These are phyloP conservation scores for Ophiostoma himal-ulmi DNA, from an alignment of 2,329 filamentous ascomycete genomes.

Conservation along the genomic window DNA sequence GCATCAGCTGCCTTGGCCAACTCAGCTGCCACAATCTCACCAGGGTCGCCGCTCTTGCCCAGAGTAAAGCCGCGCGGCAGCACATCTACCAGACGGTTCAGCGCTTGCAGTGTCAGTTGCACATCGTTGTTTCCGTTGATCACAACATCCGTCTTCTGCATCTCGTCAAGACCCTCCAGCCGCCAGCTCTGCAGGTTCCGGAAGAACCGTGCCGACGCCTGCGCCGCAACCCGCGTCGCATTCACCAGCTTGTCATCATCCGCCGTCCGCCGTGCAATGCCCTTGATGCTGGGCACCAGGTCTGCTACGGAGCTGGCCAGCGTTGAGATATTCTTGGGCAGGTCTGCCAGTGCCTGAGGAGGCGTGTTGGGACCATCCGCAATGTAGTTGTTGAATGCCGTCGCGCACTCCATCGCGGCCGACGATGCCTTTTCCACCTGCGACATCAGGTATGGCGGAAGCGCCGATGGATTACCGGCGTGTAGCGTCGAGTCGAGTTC, in stretches of 20 bases:
- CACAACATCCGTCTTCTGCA: slow-evolving; percentile 93
- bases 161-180: slow-evolving; percentile 78
- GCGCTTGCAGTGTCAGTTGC: slow-evolving; percentile 83
- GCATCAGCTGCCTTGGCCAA: slow-evolving; percentile 90
- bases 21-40: slow-evolving; percentile 87
- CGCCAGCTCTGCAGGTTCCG: slow-evolving; percentile 89
- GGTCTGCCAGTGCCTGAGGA: slow-evolving; percentile 48
- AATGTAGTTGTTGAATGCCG: slow-evolving; percentile 97
- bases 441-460: slow-evolving; percentile 87
- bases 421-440: slow-evolving; percentile 96
- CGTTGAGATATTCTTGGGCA: slow-evolving; percentile 86
- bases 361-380: slow-evolving; percentile 89
- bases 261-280: slow-evolving; percentile 82
- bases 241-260: slow-evolving; percentile 92
- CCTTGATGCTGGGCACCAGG: slow-evolving; percentile 94
- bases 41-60: slow-evolving; percentile 73
- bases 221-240: slow-evolving; percentile 75
- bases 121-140: slow-evolving; percentile 97
- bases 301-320: slow-evolving; percentile 89
- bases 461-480: slow-evolving; percentile 96
- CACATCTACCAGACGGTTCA: slow-evolving; percentile 87
- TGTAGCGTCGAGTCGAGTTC: slow-evolving; percentile 98
- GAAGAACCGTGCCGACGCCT: slow-evolving; percentile 90
- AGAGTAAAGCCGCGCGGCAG: slow-evolving; percentile 89
- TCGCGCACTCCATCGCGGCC: slow-evolving; percentile 94